A percentile compares a stretch with the other conserved stretches of the same genome.
These are phyloP conservation scores for Emmonsiellopsis sp. DNA, from an alignment of 2,329 filamentous ascomycete genomes.

Conservation along the genomic window DNA sequence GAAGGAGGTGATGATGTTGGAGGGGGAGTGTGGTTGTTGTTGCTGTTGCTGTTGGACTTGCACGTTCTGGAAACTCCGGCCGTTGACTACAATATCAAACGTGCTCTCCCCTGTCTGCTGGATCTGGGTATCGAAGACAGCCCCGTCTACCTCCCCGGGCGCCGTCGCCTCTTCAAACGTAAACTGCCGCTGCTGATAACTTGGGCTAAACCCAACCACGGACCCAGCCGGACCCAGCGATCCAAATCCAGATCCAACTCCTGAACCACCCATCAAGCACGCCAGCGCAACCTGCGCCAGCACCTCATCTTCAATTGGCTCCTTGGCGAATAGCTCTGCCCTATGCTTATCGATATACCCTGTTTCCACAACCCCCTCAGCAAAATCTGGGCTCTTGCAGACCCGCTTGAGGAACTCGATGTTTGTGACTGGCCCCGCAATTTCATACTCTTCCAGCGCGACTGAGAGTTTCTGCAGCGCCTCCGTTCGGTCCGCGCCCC, in stretches of 20 bases:
- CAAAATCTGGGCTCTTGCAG: slow-evolving; percentile 71
- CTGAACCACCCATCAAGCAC: slow-evolving; percentile 44
- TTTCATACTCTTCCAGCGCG: slow-evolving; percentile 79
- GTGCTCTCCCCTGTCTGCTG: slow-evolving; percentile 39
- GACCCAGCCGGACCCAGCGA: slow-evolving; percentile 17
- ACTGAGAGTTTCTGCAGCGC: slow-evolving; percentile 73
- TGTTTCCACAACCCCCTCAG: slow-evolving; percentile 83
- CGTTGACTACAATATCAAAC: slow-evolving; percentile 43
- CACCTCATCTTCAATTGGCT: slow-evolving; percentile 57
- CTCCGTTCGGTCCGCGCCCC: slow-evolving; percentile 65
- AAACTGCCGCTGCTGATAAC: slow-evolving; percentile 55
- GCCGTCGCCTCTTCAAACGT: slow-evolving; percentile 41
- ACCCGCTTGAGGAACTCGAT: slow-evolving; percentile 92
- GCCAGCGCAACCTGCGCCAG: slow-evolving; percentile 81
- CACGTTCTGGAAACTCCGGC: slow-evolving; percentile 31
- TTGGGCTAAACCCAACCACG: slow-evolving; percentile 50
- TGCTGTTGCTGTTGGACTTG: slow-evolving; percentile 30
- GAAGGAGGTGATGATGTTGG: slow-evolving; percentile 57
- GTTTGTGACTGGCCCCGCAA: slow-evolving; percentile 88
- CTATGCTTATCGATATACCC: slow-evolving; percentile 90
- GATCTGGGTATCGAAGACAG: slow-evolving; percentile 38
- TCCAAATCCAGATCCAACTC: slow-evolving; percentile 12
- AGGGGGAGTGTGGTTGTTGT: slow-evolving; percentile 9
- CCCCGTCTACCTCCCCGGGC: slow-evolving; percentile 28
- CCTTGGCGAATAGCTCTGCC: slow-evolving; percentile 63